Evolutionary conservation across 306 rosid genomes (phyloP).

Genomic region (Luffa acutangula): DNA sequence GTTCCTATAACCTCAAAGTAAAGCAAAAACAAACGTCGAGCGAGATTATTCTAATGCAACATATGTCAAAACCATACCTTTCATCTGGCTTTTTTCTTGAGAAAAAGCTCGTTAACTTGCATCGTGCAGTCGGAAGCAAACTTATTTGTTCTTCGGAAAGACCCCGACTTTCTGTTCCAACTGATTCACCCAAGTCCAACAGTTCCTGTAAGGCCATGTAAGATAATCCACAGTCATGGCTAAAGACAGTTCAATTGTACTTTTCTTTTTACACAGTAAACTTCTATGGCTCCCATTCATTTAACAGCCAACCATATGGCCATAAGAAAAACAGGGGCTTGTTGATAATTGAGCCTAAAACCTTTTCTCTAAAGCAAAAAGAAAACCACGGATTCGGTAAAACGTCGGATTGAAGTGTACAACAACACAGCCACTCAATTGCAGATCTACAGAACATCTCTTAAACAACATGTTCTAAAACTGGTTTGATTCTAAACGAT

Average conservation of each 20-base stretch:
- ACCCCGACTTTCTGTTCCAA: constrained; percentile 81
- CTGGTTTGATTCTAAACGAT: background rate
- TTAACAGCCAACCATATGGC: background rate
- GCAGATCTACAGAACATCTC: background rate
- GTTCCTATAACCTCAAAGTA: background rate
- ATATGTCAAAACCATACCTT: constrained; percentile 31
- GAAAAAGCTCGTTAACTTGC: constrained; percentile 60
- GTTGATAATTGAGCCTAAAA: background rate
- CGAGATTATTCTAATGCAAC: background rate
- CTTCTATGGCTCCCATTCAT: background rate
- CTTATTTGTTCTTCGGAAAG: constrained; percentile 71
- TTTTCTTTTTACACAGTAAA: background rate
- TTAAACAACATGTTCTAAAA: background rate
- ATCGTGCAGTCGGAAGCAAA: constrained; percentile 65
- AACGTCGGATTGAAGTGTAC: background rate
- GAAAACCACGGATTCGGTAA: background rate
- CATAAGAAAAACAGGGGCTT: background rate
- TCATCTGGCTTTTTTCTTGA: constrained; percentile 55
- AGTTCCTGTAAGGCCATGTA: constrained; percentile 41
- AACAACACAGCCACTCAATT: background rate
- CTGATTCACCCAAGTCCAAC: constrained; percentile 78
- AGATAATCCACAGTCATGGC: background rate
- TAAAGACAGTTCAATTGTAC: background rate
- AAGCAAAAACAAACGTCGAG: background rate
- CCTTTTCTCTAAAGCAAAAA: background rate